These are phyloP conservation scores for Monilinia laxa DNA, from an alignment of 2,329 filamentous ascomycete genomes.

Conservation along the genomic window DNA sequence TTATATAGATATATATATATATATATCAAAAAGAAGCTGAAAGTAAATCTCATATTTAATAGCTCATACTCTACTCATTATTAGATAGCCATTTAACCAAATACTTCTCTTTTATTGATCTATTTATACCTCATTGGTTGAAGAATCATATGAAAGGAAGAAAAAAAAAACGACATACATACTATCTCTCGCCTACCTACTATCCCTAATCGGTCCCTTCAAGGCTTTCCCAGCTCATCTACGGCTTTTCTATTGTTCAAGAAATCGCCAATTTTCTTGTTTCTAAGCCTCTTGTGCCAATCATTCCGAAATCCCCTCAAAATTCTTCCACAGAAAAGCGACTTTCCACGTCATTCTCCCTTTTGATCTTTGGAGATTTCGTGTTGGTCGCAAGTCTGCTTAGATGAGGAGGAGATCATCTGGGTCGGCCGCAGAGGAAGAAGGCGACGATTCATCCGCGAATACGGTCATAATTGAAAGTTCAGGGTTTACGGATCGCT, in stretches of 20 bases:
- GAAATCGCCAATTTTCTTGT: slow-evolving; percentile 19
- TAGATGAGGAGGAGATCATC: slow-evolving; percentile 43
- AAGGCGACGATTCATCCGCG: slow-evolving; percentile 38
- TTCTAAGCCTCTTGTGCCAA: slow-evolving; percentile 2
- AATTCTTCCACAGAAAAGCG: slow-evolving; percentile 1
- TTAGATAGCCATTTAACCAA: too few relatives aligned
- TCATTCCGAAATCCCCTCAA: slow-evolving; percentile 4
- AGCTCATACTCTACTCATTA: too few relatives aligned
- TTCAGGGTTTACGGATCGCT: slow-evolving; percentile 18
- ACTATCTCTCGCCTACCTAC: not conserved
- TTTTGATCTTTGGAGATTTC: slow-evolving; percentile 20
- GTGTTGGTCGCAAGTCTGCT: slow-evolving; percentile 26
- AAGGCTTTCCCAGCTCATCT: not conserved
- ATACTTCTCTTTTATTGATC: too few relatives aligned
- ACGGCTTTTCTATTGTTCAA: not conserved
- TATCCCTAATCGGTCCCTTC: slow-evolving; percentile 10
- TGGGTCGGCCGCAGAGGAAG: slow-evolving; percentile 41
- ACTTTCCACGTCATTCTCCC: slow-evolving; percentile 16
- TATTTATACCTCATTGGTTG: too few relatives aligned
- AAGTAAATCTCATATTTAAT: too few relatives aligned
- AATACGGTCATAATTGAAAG: slow-evolving; percentile 31
- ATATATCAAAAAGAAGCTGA: too few relatives aligned
- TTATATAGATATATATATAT: too few relatives aligned
- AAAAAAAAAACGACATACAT: too few relatives aligned
- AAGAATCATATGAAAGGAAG: too few relatives aligned